Base-by-base conservation (phyloP, 345 rosid species). In the Moricandia arvensis region DNA sequence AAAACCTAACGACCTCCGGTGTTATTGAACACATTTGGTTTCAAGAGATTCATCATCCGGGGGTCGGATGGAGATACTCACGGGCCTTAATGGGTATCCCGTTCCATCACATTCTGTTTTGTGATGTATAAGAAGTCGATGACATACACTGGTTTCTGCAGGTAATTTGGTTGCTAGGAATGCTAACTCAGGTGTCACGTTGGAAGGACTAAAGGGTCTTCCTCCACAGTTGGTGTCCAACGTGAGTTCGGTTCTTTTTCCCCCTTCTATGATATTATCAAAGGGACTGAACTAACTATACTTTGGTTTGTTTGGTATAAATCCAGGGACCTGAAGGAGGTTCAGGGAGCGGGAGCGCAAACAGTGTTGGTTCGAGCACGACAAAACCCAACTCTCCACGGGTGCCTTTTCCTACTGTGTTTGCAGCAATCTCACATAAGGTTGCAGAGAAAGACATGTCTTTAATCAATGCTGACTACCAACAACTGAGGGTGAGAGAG, bases 341-440 rank as follows among this genome's bases (percentile, higher is more conserved):
- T 55, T 71, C 68, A 61, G 16, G 51, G 16, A 43, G 51, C 16
- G 87, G 83, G 63, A 90, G 86, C 53, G 86, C 87, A 54, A 81
- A 87, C 73, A 88, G 88, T 72, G 74, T 78, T 0, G 85, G 85
- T 71, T 87, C 97, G 30, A 86, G 86, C 81, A 75, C 80, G 43
- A 79, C 85, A 12, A 89, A 77, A 66, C 83, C 84, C 5, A 79
- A 83, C 70, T 96, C 97, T 18, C 99, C 99, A 21, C 93, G 94
- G 93, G 87, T 96, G 96, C 97, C 99, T 57, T 90, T 95, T 55
- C 88, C 94, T 9, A 76, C 73, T 83, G 66, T 95, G 80, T 93
- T 95, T 86, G 87, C 92, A 75, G 97, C 94, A 16, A 89, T 95
- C 57, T 78, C 94, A 7, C 78, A 74, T 58, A 88, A 85, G 82